A percentile compares a stretch with the other conserved stretches of the same genome.
Evolutionary conservation across 345 rosid genomes (phyloP).

Genomic region (Bruguiera parviflora): DNA sequence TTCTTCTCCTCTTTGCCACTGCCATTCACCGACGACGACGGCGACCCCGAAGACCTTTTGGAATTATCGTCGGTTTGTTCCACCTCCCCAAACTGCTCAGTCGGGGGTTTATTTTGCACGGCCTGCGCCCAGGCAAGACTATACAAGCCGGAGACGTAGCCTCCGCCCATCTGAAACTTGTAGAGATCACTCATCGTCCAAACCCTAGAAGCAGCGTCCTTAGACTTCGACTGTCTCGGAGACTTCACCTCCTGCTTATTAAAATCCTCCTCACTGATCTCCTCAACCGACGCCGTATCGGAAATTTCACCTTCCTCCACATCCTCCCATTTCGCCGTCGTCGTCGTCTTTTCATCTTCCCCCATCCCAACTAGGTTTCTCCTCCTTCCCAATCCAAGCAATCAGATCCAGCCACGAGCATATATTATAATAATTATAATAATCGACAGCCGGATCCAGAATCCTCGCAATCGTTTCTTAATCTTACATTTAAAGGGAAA

Average conservation of each 20-base stretch:
- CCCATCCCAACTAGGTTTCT: conserved; percentile 39
- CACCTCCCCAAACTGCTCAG: conserved; percentile 49
- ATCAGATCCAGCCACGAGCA: conserved; percentile 32
- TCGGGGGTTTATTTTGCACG: conserved; percentile 80
- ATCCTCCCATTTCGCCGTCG: conserved; percentile 33
- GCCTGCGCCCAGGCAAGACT: conserved; percentile 98
- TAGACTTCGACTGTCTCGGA: conserved; percentile 24
- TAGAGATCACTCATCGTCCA: conserved; percentile 82
- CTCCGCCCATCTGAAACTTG: conserved; percentile 50
- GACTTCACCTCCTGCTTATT: conserved; percentile 38
- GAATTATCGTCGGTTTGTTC: conserved; percentile 42
- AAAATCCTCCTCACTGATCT: conserved; percentile 63
- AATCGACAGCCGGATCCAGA: too few species aligned
- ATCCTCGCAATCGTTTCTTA: too few species aligned
- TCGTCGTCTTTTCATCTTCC: conserved; percentile 30
- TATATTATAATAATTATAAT: background rate
- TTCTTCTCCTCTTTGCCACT: conserved; percentile 12
- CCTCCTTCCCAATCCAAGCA: conserved; percentile 13
- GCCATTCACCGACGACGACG: conserved; percentile 32
- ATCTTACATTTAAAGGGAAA: too few species aligned
- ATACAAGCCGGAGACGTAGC: conserved; percentile 57
- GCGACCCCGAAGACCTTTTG: conserved; percentile 35
- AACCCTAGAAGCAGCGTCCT: conserved; percentile 42
- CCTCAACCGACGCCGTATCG: conserved; percentile 63
- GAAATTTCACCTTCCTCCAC: conserved; percentile 95